Evolutionary conservation across 1,284 basidiomycete genomes (phyloP), one percentile per base, ranked within the genome.

Genomic region (Cryptococcus sp.): DNA sequence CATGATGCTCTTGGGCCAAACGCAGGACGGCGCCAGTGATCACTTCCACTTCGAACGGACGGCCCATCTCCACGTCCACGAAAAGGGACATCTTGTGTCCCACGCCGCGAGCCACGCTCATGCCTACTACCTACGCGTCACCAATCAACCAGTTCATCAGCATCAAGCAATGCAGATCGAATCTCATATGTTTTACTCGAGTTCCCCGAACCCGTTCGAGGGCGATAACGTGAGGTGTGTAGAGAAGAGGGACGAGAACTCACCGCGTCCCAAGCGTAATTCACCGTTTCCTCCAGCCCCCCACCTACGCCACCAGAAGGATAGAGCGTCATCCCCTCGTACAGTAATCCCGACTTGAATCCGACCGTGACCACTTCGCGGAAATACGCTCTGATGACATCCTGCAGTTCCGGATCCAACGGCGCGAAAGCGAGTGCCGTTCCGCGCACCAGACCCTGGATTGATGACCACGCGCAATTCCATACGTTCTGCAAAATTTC

Each of bases 41-140:
- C 20, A 75, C 74, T 58, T 79, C 77, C 20, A 77, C 70, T 60
- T 79, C 77, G 62, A 78, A 68, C n/a, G 77, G 77, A 22, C 75
- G 65, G 15, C 69, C 69, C 45, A 70, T 63, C 57, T 76, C 75
- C 20, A 77, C 63, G 55, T 78, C 77, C 22, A 77, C 61, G 50
- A 75, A 61, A 38, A 78, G 60, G 3, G 67, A 70, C 66, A 75
- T 75, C 60, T 72, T 75, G 66, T 78, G 77, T 17, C 61, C 61
- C 19, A 59, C 54, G 7, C 68, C 66, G 19, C 63, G 42, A 27
- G 49, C 48, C 17, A 47, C 27, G 4, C 57, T 48, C 35, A 53
- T 57, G 30, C 30, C 30, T 8, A 35, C 30, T 13, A 35, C 30
- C 30, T 35, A 13, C 30, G 30, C 13, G 30, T 13, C 8, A 35